Evolutionary conservation across 140 eudicot genomes (phyloP).

Genomic region (Erigeron philadelphicus): DNA sequence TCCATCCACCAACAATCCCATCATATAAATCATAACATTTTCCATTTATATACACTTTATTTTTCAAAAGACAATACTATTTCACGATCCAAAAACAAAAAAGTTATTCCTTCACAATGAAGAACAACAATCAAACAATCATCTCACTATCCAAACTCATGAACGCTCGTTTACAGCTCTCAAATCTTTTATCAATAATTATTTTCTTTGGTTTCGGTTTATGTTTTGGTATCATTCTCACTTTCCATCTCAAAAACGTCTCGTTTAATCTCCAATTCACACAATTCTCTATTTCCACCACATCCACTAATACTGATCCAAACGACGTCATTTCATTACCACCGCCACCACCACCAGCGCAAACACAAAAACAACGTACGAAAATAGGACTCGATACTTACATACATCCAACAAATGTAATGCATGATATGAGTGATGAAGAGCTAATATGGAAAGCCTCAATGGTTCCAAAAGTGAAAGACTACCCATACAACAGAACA

Average conservation of each 20-base stretch:
- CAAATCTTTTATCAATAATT: constrained; percentile 30
- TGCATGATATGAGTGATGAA: constrained; percentile 38
- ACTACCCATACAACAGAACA: constrained; percentile 31
- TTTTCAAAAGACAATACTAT: too few species aligned
- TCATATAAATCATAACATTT: not conserved
- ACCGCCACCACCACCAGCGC: constrained; percentile 7
- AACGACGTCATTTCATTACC: not conserved
- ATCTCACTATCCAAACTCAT: constrained; percentile 24
- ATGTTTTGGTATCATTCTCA: constrained; percentile 43
- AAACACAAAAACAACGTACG: not conserved
- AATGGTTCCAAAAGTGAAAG: constrained; percentile 37
- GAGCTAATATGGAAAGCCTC: constrained; percentile 55
- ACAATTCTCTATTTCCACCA: constrained; percentile 38
- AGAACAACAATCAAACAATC: constrained; percentile 25
- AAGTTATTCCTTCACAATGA: constrained; percentile 13
- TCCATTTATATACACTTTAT: not conserved
- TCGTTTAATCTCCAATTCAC: constrained; percentile 48
- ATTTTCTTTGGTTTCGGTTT: constrained; percentile 46
- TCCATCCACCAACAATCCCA: too few species aligned
- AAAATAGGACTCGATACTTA: constrained; percentile 20
- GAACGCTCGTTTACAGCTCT: constrained; percentile 30
- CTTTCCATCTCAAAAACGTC: constrained; percentile 44
- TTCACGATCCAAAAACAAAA: not conserved
- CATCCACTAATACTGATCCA: constrained; percentile 3
- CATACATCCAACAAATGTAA: constrained; percentile 20